Evolutionary conservation across 192 early-diverging fungal genomes (phyloP), one percentile per base, ranked within the genome.

Genomic region (Backusella tuberculispora): DNA sequence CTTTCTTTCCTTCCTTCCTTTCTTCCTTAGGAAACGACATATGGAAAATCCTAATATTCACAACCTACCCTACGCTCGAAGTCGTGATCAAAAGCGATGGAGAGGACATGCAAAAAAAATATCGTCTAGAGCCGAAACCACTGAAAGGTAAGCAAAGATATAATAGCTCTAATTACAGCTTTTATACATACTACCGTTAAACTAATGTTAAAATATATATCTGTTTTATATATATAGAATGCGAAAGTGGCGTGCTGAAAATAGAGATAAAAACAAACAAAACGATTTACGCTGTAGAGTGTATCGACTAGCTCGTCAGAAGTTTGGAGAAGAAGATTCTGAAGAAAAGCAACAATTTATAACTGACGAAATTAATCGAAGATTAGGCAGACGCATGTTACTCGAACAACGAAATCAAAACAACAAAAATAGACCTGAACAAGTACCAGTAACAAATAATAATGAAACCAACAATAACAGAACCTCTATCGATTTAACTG

Each of bases 211-310:
- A 14, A 19, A 6, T 6, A 10, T 29, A 26, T 46, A 37, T 38
- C 74, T 19, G n/a, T 19, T 37, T 5, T 53, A 17, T 7, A 13
- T 37, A 40, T 66, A 66, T 73, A 77, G 84, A 12, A 85, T 85
- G 84, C 80, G 84, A 7, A 81, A 79, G 48, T 85, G 84, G 84
- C 48, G 84, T 73, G 78, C 78, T 38, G 80, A 76, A 50, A 85
- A 85, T 50, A 78, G 82, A 66, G 84, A 85, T 40, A 85, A 85
- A 47, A 85, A 92, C 66, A 81, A 87, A 10, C 78, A 87, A 41
- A 92, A 92, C 44, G 91, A 92, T 50, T 82, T 92, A 78, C 77
- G 91, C 0, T 92, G 91, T 67, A 88, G 91, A 50, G 91, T 92
- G 1, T 92, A 92, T 79, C 84, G 88, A 6, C 77, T 88, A 77